A percentile compares a stretch with the other conserved stretches of the same genome.
Conservation (phyloP, 2,329 filamentous ascomycete genomes). For the Rosellinia necatrix region DNA sequence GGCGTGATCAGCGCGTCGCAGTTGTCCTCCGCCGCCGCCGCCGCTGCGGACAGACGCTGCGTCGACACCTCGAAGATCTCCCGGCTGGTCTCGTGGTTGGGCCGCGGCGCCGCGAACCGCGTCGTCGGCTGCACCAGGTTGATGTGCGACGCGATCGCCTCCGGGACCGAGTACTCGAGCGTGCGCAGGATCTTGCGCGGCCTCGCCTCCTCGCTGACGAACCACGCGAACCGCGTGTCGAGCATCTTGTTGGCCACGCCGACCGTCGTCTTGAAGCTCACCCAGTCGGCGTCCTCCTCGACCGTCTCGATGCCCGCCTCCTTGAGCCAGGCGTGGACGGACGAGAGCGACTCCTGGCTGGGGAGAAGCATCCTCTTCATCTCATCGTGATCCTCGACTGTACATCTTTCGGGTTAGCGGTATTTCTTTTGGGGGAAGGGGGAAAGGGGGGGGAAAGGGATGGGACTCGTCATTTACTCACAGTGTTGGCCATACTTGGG, state of each 20-base stretch:
- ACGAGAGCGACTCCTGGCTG: conserved; percentile 27
- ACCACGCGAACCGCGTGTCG: conserved; percentile 31
- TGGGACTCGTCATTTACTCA: conserved; percentile 1
- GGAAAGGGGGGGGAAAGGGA: too few relatives aligned
- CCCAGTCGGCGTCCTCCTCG: conserved; percentile 30
- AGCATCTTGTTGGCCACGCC: conserved; percentile 31
- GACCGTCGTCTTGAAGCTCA: conserved; percentile 31
- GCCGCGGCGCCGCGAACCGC: conserved; percentile 25
- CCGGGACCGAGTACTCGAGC: conserved; percentile 29
- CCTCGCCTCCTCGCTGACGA: conserved; percentile 25
- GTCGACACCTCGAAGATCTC: conserved; percentile 12
- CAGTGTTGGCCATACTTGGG: conserved; percentile 31
- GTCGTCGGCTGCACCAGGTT: conserved; percentile 32
- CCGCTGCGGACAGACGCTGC: too few relatives aligned
- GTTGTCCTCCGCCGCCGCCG: conserved; percentile 9
- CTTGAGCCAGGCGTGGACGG: conserved; percentile 28
- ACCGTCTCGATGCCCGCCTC: conserved; percentile 25
- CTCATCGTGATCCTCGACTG: conserved; percentile 32
- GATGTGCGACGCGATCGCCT: conserved; percentile 24
- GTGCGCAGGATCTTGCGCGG: conserved; percentile 28
- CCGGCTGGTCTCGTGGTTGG: conserved; percentile 25
- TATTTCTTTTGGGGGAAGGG: background rate
- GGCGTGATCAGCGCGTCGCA: conserved; percentile 29
- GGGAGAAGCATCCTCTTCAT: conserved; percentile 34
- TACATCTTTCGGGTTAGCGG: background rate